phyloP scores from a whole-genome alignment of 345 rosid genomes.

The Camelina hispida region DNA sequence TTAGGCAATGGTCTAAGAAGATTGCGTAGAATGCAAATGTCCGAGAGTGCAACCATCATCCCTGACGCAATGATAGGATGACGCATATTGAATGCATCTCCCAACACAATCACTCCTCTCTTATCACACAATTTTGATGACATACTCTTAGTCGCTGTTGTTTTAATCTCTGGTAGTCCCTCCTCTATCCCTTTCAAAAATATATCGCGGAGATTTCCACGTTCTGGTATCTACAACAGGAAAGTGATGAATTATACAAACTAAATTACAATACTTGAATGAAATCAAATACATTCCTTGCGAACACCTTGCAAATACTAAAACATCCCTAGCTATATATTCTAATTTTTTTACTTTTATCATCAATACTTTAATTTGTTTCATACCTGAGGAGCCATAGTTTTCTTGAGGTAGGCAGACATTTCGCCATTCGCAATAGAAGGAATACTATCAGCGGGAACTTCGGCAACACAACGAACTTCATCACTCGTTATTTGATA shows the following conservation, averaged over 20 bases:
- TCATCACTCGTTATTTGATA: slow-evolving; percentile 38
- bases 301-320: background rate
- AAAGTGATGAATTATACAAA: background rate
- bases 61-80: slow-evolving; percentile 41
- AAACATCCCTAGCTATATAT: background rate
- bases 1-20: slow-evolving; percentile 33
- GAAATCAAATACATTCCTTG: background rate
- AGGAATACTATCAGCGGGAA: slow-evolving; percentile 39
- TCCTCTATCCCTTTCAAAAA: slow-evolving; percentile 40
- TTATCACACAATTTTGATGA: slow-evolving; percentile 15
- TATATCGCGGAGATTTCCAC: slow-evolving; percentile 22
- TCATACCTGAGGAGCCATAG: slow-evolving; percentile 49
- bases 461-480: slow-evolving; percentile 30
- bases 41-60: slow-evolving; percentile 45
- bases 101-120: slow-evolving; percentile 41
- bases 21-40: slow-evolving; percentile 27
- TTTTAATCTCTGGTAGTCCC: slow-evolving; percentile 29
- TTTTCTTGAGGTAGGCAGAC: slow-evolving; percentile 39
- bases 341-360: background rate
- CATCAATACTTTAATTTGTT: background rate
- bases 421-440: slow-evolving; percentile 49
- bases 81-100: slow-evolving; percentile 45
- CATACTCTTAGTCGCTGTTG: slow-evolving; percentile 13
- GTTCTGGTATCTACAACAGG: slow-evolving; percentile 32
- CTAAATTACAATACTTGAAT: background rate